These are phyloP conservation scores for Neurospora intermedia DNA, from an alignment of 495 filamentous ascomycete genomes.

Conservation along the genomic window DNA sequence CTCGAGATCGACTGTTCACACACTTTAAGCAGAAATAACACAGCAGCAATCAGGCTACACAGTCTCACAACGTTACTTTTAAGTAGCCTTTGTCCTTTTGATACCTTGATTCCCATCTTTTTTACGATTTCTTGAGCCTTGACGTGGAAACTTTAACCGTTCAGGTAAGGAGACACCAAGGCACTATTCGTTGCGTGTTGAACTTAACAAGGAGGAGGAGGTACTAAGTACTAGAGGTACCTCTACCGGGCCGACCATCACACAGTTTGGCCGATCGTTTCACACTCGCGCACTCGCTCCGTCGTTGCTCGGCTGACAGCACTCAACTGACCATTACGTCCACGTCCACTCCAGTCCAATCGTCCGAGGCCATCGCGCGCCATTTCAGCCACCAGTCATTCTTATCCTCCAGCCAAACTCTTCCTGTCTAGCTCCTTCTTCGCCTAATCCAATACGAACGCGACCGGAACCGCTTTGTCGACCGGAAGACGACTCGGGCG, in stretches of 20 bases:
- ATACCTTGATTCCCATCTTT: background rate
- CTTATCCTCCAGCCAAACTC: background rate
- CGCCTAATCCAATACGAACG: background rate
- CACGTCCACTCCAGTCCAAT: background rate
- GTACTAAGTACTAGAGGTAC: no score
- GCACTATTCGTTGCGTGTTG: background rate
- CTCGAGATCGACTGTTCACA: background rate
- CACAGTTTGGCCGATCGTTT: background rate
- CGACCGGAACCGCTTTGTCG: background rate
- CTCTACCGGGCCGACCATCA: background rate
- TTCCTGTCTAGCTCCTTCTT: constrained; percentile 1
- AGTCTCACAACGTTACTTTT: background rate
- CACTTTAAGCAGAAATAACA: background rate
- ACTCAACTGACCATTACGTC: background rate
- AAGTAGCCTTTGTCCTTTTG: background rate
- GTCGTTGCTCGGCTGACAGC: background rate
- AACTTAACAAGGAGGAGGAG: background rate
- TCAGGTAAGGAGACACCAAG: background rate
- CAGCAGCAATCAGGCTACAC: background rate
- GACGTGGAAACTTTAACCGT: background rate
- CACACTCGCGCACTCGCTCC: background rate
- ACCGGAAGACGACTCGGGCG: background rate
- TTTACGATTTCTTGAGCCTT: background rate
- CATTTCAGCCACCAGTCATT: background rate
- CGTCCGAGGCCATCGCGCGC: background rate